A percentile compares a stretch with the other conserved stretches of the same genome.
Evolutionary conservation across 768 basidiomycete species (phyloP).

Genomic region (Amanita muscaria): DNA sequence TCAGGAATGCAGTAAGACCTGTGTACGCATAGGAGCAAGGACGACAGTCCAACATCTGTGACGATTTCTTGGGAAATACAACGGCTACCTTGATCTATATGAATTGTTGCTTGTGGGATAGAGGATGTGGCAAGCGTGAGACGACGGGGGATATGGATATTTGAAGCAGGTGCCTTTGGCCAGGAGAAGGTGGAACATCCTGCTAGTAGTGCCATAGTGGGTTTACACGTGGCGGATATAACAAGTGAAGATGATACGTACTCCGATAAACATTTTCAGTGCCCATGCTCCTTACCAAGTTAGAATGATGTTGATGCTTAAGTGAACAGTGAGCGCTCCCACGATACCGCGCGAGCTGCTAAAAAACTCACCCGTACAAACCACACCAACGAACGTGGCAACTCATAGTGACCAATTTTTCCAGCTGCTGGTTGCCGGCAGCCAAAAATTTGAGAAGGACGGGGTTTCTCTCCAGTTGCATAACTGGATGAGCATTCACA

Average conservation of each 20-base stretch:
- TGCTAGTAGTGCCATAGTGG: too few species aligned
- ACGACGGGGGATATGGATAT: slow-evolving; percentile 61
- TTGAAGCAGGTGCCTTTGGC: slow-evolving; percentile 69
- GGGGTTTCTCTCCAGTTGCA: slow-evolving; percentile 60
- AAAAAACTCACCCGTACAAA: slow-evolving; percentile 50
- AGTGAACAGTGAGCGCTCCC: neutral
- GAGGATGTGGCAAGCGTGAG: slow-evolving; percentile 38
- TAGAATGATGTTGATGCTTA: slow-evolving; percentile 37
- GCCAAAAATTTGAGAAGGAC: slow-evolving; percentile 40
- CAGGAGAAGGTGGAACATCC: slow-evolving; percentile 56
- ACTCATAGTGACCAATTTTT: slow-evolving; percentile 45
- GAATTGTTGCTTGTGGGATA: too few species aligned
- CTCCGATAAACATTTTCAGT: slow-evolving; percentile 64
- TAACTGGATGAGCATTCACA: too few species aligned
- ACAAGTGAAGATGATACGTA: slow-evolving; percentile 20
- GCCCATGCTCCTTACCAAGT: slow-evolving; percentile 71
- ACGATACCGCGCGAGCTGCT: too few species aligned
- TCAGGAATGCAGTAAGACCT: neutral
- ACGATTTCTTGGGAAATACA: too few species aligned
- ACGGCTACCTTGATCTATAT: too few species aligned
- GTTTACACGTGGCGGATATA: neutral
- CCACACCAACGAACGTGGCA: slow-evolving; percentile 42
- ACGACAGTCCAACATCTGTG: too few species aligned
- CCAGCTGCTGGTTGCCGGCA: slow-evolving; percentile 44
- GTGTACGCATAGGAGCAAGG: too few species aligned